These are phyloP conservation scores for Solanum piurae DNA, from an alignment of 257 asterid genomes.

Conservation along the genomic window DNA sequence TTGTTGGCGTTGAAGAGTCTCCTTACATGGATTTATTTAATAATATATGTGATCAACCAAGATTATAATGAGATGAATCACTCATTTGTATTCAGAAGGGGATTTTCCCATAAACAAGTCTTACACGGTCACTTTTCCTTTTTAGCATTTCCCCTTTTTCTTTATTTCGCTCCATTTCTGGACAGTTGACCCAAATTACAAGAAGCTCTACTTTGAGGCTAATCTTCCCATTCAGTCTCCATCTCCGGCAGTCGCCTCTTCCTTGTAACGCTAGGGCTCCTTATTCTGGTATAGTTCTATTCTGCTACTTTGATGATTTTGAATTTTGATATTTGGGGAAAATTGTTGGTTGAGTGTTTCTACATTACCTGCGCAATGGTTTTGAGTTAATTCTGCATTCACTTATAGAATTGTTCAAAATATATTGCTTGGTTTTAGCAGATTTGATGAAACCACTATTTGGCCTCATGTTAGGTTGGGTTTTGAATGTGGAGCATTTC, in stretches of 20 bases:
- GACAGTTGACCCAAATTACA: too few species aligned
- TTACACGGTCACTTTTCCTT: too few species aligned
- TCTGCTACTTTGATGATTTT: background rate
- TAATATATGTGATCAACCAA: too few species aligned
- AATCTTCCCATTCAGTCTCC: background rate
- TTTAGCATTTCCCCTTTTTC: too few species aligned
- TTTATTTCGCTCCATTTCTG: too few species aligned
- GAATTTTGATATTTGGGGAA: background rate
- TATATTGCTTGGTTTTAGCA: background rate
- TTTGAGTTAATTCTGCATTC: background rate
- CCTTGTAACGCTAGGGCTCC: too few species aligned
- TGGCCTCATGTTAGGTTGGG: background rate
- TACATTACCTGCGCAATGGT: too few species aligned
- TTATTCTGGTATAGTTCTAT: background rate
- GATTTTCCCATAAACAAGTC: too few species aligned
- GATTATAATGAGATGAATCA: too few species aligned
- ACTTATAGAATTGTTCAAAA: background rate
- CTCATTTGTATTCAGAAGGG: too few species aligned
- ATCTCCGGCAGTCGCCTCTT: background rate
- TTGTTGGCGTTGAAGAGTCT: too few species aligned
- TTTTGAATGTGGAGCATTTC: background rate
- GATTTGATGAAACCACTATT: background rate
- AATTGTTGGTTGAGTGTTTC: background rate
- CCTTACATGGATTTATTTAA: too few species aligned
- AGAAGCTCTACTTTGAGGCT: background rate